phyloP scores from a whole-genome alignment of 2,329 filamentous ascomycete genomes.

The Alternaria metachromatica region DNA sequence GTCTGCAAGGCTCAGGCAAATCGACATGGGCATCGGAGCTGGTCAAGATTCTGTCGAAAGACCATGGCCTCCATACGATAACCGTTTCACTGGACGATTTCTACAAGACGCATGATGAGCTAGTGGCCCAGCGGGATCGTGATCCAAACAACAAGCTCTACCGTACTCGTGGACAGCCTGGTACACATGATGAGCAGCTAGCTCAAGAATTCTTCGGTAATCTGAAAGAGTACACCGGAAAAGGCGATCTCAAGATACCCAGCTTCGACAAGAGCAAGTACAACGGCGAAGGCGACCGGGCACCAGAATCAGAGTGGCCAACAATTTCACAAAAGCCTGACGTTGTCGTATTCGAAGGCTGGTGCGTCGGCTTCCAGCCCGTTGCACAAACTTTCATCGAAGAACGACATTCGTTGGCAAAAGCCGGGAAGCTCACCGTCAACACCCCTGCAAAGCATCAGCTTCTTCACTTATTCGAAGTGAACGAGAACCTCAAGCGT shows the following conservation, averaged over 20 bases:
- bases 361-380: slow-evolving; percentile 84
- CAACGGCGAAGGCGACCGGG: slow-evolving; percentile 77
- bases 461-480: slow-evolving; percentile 62
- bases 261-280: slow-evolving; percentile 85
- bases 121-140: slow-evolving; percentile 67
- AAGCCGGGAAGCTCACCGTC: slow-evolving; percentile 53
- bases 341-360: slow-evolving; percentile 85
- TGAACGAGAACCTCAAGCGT: slow-evolving; percentile 64
- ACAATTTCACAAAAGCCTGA: slow-evolving; percentile 62
- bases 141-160: slow-evolving; percentile 77
- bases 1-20: slow-evolving; percentile 91
- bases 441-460: slow-evolving; percentile 61
- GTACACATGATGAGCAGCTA: slow-evolving; percentile 78
- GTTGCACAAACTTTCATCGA: slow-evolving; percentile 63
- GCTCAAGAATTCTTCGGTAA: slow-evolving; percentile 68
- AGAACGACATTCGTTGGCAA: slow-evolving; percentile 61
- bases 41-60: slow-evolving; percentile 32
- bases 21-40: slow-evolving; percentile 73
- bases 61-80: slow-evolving; percentile 35
- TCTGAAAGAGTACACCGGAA: slow-evolving; percentile 55
- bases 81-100: slow-evolving; percentile 74
- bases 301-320: slow-evolving; percentile 67
- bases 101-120: slow-evolving; percentile 76
- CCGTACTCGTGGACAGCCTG: slow-evolving; percentile 82
- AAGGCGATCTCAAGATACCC: slow-evolving; percentile 67